phyloP scores from a whole-genome alignment of 345 rosid genomes.

The Lumnitzera littorea region DNA sequence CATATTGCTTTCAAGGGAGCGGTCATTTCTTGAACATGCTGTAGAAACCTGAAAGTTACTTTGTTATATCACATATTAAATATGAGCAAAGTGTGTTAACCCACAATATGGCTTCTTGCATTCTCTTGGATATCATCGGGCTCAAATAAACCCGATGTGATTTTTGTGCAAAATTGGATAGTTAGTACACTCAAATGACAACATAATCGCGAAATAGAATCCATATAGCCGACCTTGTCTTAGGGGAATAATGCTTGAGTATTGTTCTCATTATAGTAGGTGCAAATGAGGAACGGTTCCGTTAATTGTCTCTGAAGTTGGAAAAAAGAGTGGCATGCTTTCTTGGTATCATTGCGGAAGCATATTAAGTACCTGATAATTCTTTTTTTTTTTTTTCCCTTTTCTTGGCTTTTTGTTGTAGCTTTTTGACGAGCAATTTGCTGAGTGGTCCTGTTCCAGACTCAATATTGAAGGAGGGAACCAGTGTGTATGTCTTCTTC shows the following conservation, averaged over 20 bases:
- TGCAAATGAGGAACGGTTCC: neutral
- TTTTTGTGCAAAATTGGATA: too few relatives aligned
- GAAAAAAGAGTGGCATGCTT: neutral
- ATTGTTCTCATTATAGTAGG: neutral
- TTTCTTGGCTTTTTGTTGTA: conserved; percentile 8
- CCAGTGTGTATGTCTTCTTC: conserved; percentile 23
- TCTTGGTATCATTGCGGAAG: neutral
- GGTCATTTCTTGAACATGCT: too few relatives aligned
- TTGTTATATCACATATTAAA: too few relatives aligned
- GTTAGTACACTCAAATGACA: too few relatives aligned
- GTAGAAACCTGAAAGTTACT: too few relatives aligned
- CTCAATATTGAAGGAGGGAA: conserved; percentile 28
- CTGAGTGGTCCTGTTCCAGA: conserved; percentile 28
- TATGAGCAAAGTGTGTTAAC: too few relatives aligned
- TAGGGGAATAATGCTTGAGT: neutral
- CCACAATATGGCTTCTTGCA: neutral
- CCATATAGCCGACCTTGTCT: too few relatives aligned
- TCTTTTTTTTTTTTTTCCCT: neutral
- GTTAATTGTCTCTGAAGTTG: neutral
- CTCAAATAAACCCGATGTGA: too few relatives aligned
- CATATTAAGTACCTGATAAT: neutral
- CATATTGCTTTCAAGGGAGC: too few relatives aligned
- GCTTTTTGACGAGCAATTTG: conserved; percentile 32
- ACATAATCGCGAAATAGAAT: too few relatives aligned
- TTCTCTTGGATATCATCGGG: neutral